Conservation (phyloP, 306 rosid species). For the Sophora flavescens region DNA sequence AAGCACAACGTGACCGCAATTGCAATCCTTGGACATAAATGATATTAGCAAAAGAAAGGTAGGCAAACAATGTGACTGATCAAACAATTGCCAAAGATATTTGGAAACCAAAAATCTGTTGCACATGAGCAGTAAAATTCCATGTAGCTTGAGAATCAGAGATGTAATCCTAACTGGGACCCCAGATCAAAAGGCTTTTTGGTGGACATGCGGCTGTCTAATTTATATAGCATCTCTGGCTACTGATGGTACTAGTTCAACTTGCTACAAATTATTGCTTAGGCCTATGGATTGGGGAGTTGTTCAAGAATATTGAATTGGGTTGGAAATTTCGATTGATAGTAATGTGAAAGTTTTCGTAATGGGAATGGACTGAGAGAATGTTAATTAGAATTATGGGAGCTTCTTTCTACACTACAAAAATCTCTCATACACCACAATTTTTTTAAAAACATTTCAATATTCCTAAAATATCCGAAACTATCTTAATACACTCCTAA, state of each 20-base stretch:
- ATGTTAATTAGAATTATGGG: too few relatives aligned
- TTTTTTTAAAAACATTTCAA: too few relatives aligned
- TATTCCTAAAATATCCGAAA: too few relatives aligned
- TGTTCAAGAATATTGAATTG: neutral
- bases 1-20: too few relatives aligned
- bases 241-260: neutral
- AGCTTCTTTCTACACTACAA: too few relatives aligned
- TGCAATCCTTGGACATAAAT: too few relatives aligned
- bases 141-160: slow-evolving; percentile 39
- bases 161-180: slow-evolving; percentile 38
- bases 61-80: neutral
- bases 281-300: neutral
- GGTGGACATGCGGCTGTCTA: slow-evolving; percentile 38
- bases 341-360: neutral
- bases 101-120: slow-evolving; percentile 22
- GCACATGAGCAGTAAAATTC: slow-evolving; percentile 24
- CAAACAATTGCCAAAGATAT: neutral
- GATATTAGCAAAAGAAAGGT: neutral
- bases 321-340: neutral
- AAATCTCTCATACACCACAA: too few relatives aligned
- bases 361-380: neutral
- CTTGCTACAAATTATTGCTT: neutral
- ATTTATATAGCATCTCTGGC: slow-evolving; percentile 12
- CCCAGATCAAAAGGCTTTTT: slow-evolving; percentile 39
- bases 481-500: too few relatives aligned